These are phyloP conservation scores for Nakazawaea pomicola DNA, from an alignment of 805 yeast species.

Conservation along the genomic window DNA sequence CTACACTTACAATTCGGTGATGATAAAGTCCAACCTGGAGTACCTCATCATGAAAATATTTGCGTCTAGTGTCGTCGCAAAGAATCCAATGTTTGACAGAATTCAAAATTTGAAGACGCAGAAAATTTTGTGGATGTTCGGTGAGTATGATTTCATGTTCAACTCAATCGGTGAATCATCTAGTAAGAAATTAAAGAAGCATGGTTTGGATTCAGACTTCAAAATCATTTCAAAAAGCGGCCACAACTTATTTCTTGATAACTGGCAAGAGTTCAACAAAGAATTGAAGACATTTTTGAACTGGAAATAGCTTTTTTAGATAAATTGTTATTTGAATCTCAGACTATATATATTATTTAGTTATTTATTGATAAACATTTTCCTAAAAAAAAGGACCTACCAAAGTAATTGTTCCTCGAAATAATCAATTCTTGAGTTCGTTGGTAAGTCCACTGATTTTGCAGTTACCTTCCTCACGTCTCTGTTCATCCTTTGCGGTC, in stretches of 20 bases:
- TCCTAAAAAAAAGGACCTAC: constrained; percentile 19
- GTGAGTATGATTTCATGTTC: constrained; percentile 75
- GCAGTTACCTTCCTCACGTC: constrained; percentile 29
- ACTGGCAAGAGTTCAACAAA: constrained; percentile 47
- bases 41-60: constrained; percentile 40
- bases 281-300: constrained; percentile 33
- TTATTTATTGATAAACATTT: background rate
- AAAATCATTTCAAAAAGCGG: constrained; percentile 54
- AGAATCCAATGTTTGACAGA: constrained; percentile 62
- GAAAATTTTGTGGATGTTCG: constrained; percentile 50
- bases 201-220: constrained; percentile 24
- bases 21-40: constrained; percentile 28
- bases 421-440: constrained; percentile 25
- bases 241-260: constrained; percentile 74
- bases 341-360: too few relatives aligned
- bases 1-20: constrained; percentile 28
- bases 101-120: constrained; percentile 29
- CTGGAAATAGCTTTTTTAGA: constrained; percentile 16
- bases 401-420: constrained; percentile 33
- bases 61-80: constrained; percentile 56
- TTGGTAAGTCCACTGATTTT: constrained; percentile 20
- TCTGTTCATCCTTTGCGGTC: constrained; percentile 28
- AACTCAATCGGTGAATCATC: constrained; percentile 51
- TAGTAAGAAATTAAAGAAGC: constrained; percentile 21
- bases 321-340: background rate